Base-by-base conservation (phyloP, 2,329 filamentous ascomycete genomes). In the Didymella arachidicola region DNA sequence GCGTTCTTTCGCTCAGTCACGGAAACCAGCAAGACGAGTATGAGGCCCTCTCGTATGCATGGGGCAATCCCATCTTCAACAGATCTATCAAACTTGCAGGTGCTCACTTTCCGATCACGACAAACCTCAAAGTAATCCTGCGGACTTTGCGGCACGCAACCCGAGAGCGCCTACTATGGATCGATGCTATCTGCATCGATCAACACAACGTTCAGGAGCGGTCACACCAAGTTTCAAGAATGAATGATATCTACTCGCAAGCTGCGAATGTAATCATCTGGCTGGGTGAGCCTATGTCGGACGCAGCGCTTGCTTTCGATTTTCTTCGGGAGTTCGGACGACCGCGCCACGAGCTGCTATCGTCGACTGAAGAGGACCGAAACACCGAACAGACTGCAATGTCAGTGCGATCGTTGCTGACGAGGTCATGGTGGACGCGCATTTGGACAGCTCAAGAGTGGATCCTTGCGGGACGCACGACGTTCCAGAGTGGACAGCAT, bases 131-230 rank as follows among this genome's bases (percentile, higher is more conserved):
- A 27, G 34, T 44, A 2, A 59, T 59, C 16, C 16, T 61, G 19
- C 49, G 57, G 48, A 43, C 53, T 14, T 34, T 63, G 7, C 57
- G 57, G 18, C 25, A 53, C 19, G 25, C 34, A 12, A 19, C 36
- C 12, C 43, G 36, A 27, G 45, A 50, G 16, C 54, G 61, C 7
- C n/a, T 45, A 14, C 22, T 64, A 3, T 64, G 61, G 59, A 46
- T 64, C 0, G 61, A 64, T 30, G 61, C 59, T 3, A 25, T 64
- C 12, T 64, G 55, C 12, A 64, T 64, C 26, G 49, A 64, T 32
- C 61, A 64, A 30, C 39, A 57, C 29, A 58, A 53, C n/a, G 14
- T 48, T 10, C 36, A 29, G 5, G 55, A 58, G 18, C 55, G 55
- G 7, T 52, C 43, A 22, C 55, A 58, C 39, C 55, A 58, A 18